Base-by-base conservation (phyloP, 2,329 filamentous ascomycete species). In the Pseudogymnoascus sp. region DNA sequence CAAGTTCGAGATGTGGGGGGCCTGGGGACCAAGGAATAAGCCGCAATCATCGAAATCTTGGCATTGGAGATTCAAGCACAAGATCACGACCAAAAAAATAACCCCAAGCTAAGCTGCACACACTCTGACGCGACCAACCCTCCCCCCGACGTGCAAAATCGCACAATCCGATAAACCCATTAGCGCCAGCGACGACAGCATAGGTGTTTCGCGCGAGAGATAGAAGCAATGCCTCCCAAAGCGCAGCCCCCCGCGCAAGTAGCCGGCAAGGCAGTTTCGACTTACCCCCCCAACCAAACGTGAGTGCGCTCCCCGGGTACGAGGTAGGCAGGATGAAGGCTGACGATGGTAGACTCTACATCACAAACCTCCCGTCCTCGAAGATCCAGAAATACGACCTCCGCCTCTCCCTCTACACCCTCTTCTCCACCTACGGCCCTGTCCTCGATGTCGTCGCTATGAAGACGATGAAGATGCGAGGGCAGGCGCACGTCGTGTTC, bases 401-500 rank as follows among this genome's bases (percentile, higher is more conserved):
- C 44, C 87, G 92, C 71, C 88, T 91, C 53, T 88, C 89, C 4
- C 82, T 99, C 31, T 99, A 99, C 78, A 90, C 92, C 75, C 83
- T 97, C 11, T 97, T 97, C 75, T 91, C 92, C 10, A 96, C 92
- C 12, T 96, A 96, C 73, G 94, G 94, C 42, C 86, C 91, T 0
- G 89, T 99, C 14, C 84, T 99, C 64, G 94, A 99, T 73, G 85
- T 99, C 18, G 89, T 97, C 59, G 90, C 91, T 31, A 80, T 97
- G 69, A 95, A 92, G 78, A 96, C 91, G 1, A 82, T 82, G 74
- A 91, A 91, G 77, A 97, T 97, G 92, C 88, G 94, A 60, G 94
- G 94, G 2, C 94, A 99, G 77, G 94, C 94, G 66, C 94, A 97
- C 72, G 80, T 99, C 65, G 89, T 94, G 12, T 97, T 92, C 74